phyloP scores from a whole-genome alignment of 805 yeast species.

The Candida tibetensis region DNA sequence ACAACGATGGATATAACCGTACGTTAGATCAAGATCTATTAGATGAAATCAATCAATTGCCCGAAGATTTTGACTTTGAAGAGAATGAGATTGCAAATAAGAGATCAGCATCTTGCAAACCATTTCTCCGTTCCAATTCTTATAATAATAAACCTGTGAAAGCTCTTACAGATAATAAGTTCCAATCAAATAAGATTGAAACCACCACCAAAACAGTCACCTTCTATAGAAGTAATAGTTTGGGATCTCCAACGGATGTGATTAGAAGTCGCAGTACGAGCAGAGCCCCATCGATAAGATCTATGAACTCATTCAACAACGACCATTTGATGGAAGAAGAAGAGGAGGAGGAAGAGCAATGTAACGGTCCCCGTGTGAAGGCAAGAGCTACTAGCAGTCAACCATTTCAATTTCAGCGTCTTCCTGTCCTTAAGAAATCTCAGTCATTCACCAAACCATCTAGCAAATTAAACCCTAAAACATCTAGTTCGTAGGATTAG shows the following conservation, averaged over 20 bases:
- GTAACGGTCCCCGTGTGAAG: too few species aligned
- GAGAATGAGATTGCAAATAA: slow-evolving; percentile 10
- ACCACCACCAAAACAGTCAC: slow-evolving; percentile 42
- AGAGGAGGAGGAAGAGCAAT: slow-evolving; percentile 10
- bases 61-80: slow-evolving; percentile 44
- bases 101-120: not conserved
- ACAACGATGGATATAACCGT: slow-evolving; percentile 9
- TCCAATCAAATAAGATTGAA: slow-evolving; percentile 33
- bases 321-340: slow-evolving; percentile 20
- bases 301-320: slow-evolving; percentile 27
- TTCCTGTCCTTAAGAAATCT: not conserved
- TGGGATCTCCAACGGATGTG: slow-evolving; percentile 13
- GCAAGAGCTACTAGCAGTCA: too few species aligned
- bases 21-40: slow-evolving; percentile 36
- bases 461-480: not conserved
- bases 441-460: not conserved
- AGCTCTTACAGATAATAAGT: slow-evolving; percentile 20
- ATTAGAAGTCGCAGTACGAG: slow-evolving; percentile 20
- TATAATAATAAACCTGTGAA: slow-evolving; percentile 37
- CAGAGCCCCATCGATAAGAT: slow-evolving; percentile 29
- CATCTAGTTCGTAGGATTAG: too few species aligned
- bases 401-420: not conserved
- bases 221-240: slow-evolving; percentile 30
- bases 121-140: slow-evolving; percentile 35
- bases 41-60: slow-evolving; percentile 51